These are phyloP conservation scores for Hawksworthiomyces lignivorus DNA, from an alignment of 2,329 filamentous ascomycete genomes.

Conservation along the genomic window DNA sequence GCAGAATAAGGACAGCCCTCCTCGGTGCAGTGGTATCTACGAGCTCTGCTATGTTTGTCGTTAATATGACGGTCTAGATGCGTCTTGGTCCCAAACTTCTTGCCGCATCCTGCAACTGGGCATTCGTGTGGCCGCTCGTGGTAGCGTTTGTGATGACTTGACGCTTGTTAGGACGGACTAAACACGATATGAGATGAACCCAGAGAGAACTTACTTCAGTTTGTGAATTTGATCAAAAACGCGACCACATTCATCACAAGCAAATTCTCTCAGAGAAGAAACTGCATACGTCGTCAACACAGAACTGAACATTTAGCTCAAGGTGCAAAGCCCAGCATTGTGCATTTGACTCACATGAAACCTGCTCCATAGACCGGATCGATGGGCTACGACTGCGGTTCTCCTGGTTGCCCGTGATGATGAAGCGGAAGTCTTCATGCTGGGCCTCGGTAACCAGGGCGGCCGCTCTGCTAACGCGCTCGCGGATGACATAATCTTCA, in stretches of 20 bases:
- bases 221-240: slow-evolving; percentile 52
- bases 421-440: too few species aligned
- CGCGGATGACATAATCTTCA: too few species aligned
- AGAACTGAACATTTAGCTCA: background rate
- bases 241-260: slow-evolving; percentile 35
- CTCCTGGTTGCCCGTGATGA: too few species aligned
- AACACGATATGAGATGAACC: too few species aligned
- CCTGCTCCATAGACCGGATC: too few species aligned
- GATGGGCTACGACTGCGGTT: too few species aligned
- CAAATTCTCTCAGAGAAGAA: slow-evolving; percentile 22
- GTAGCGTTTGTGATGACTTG: slow-evolving; percentile 54
- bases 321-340: too few species aligned
- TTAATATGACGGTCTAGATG: slow-evolving; percentile 56
- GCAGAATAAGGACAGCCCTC: slow-evolving; percentile 49
- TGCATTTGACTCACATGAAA: too few species aligned
- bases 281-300: slow-evolving; percentile 8
- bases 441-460: too few species aligned
- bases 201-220: slow-evolving; percentile 39
- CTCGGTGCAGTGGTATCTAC: slow-evolving; percentile 51
- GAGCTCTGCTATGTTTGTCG: slow-evolving; percentile 52
- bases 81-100: slow-evolving; percentile 54
- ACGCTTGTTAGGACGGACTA: background rate
- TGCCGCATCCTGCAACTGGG: slow-evolving; percentile 38
- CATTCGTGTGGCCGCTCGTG: slow-evolving; percentile 48
- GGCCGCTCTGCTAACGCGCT: too few species aligned